Conservation (phyloP, 2,329 filamentous ascomycete species). For the Diaporthe eres region DNA sequence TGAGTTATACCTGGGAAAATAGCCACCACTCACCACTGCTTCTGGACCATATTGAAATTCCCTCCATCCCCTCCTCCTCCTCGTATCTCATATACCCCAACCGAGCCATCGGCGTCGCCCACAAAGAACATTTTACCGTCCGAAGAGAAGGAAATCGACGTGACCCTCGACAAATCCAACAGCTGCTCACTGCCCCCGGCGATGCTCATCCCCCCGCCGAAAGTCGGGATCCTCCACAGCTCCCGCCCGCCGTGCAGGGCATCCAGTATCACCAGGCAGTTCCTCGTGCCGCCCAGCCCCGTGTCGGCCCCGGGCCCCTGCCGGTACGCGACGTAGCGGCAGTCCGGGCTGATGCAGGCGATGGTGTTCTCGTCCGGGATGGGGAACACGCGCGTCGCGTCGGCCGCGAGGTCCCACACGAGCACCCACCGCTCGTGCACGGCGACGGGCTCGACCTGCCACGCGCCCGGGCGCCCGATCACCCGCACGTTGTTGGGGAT, state of each 20-base stretch:
- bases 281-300: conserved; percentile 14
- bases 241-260: conserved; percentile 51
- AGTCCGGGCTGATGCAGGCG: conserved; percentile 57
- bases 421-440: conserved; percentile 53
- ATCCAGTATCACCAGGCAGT: conserved; percentile 53
- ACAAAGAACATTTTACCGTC: conserved; percentile 55
- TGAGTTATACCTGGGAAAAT: too few species aligned
- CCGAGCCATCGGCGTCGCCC: conserved; percentile 52
- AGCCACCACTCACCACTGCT: neutral
- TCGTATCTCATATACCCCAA: conserved; percentile 54
- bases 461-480: conserved; percentile 49
- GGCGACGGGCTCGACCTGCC: conserved; percentile 51
- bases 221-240: conserved; percentile 55
- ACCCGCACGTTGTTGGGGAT: conserved; percentile 56
- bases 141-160: conserved; percentile 55
- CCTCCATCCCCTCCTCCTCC: conserved; percentile 44
- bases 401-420: conserved; percentile 56
- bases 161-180: conserved; percentile 53
- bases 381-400: conserved; percentile 53
- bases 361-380: conserved; percentile 54
- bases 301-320: conserved; percentile 44
- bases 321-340: conserved; percentile 57
- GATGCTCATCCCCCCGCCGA: conserved; percentile 37
- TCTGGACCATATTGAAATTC: neutral
- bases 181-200: conserved; percentile 51